These are phyloP conservation scores for Nitzschia sp. DNA, from an alignment of 108 stramenopile species.

Conservation along the genomic window DNA sequence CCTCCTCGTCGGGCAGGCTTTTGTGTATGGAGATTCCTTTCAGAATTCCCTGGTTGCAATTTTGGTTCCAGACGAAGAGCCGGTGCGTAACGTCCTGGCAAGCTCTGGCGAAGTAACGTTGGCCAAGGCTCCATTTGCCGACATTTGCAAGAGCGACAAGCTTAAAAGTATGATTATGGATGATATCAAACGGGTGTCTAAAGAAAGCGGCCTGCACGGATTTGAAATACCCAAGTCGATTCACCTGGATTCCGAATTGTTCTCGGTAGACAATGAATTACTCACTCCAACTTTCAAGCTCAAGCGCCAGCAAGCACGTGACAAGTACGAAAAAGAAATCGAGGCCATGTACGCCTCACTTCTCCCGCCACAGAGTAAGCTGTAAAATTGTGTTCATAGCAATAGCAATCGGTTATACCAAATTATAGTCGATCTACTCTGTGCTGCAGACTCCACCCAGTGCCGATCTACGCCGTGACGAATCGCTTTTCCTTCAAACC, in stretches of 20 bases:
- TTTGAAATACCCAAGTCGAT: slow-evolving; percentile 90
- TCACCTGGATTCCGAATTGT: slow-evolving; percentile 77
- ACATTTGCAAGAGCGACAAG: slow-evolving; percentile 69
- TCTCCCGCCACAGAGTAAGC: slow-evolving; percentile 51
- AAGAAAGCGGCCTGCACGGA: slow-evolving; percentile 82
- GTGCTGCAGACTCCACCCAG: not conserved
- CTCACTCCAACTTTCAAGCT: slow-evolving; percentile 97
- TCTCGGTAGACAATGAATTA: slow-evolving; percentile 82
- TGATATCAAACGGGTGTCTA: slow-evolving; percentile 65
- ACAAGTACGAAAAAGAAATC: slow-evolving; percentile 79
- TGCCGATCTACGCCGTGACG: not conserved
- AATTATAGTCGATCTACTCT: not conserved
- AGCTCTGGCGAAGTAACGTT: slow-evolving; percentile 26
- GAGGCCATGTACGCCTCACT: slow-evolving; percentile 78
- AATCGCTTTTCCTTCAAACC: slow-evolving; percentile 18
- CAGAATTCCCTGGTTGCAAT: slow-evolving; percentile 90
- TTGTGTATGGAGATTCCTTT: slow-evolving; percentile 94
- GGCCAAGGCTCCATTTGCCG: slow-evolving; percentile 53
- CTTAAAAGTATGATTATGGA: slow-evolving; percentile 61
- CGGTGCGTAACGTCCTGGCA: slow-evolving; percentile 57
- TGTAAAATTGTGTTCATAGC: slow-evolving; percentile 46
- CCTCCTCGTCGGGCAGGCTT: slow-evolving; percentile 83
- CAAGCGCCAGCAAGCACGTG: slow-evolving; percentile 82
- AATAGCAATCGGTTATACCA: too few species aligned
- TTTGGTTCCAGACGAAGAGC: slow-evolving; percentile 93